Evolutionary conservation across 495 filamentous ascomycete species (phyloP).

Genomic region (Podospora comata): DNA sequence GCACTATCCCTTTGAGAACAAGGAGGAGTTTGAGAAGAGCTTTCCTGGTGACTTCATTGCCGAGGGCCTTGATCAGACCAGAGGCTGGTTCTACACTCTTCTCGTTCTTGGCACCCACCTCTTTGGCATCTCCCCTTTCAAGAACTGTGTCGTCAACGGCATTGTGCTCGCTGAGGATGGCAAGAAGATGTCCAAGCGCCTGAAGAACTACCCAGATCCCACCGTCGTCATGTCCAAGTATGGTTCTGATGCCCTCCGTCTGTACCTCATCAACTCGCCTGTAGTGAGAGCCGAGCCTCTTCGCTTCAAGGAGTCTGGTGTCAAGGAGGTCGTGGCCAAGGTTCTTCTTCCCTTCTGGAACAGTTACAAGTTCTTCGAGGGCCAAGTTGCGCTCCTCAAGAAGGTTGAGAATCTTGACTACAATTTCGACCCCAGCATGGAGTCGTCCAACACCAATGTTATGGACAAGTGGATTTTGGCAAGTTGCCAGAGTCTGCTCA

Average conservation of each 20-base stretch:
- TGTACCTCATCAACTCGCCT: conserved; percentile 96
- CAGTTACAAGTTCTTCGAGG: conserved; percentile 95
- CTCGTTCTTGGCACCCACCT: conserved; percentile 87
- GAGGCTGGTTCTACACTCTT: conserved; percentile 97
- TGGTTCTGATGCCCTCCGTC: conserved; percentile 87
- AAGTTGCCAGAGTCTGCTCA: conserved; percentile 84
- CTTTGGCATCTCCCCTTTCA: conserved; percentile 84
- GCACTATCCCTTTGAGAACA: conserved; percentile 94
- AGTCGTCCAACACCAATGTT: conserved; percentile 77
- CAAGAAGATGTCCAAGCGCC: conserved; percentile 98
- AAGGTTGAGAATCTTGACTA: conserved; percentile 80
- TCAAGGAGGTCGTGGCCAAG: conserved; percentile 94
- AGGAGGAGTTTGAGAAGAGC: conserved; percentile 69
- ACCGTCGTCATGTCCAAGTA: conserved; percentile 78
- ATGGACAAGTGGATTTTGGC: conserved; percentile 98
- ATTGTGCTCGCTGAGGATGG: conserved; percentile 93
- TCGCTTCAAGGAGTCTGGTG: conserved; percentile 86
- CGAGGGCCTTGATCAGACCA: conserved; percentile 74
- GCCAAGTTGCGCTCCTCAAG: conserved; percentile 89
- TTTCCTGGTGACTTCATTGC: conserved; percentile 98
- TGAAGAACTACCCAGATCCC: conserved; percentile 97
- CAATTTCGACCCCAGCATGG: conserved; percentile 71
- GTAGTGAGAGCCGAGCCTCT: conserved; percentile 92
- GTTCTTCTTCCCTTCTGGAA: conserved; percentile 96
- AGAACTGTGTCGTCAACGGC: conserved; percentile 96